Percentiles rank a stretch among this genome's conserved stretches.
Evolutionary conservation across 2,329 filamentous ascomycete species (phyloP).

Genomic region (Colletotrichum filicis): DNA sequence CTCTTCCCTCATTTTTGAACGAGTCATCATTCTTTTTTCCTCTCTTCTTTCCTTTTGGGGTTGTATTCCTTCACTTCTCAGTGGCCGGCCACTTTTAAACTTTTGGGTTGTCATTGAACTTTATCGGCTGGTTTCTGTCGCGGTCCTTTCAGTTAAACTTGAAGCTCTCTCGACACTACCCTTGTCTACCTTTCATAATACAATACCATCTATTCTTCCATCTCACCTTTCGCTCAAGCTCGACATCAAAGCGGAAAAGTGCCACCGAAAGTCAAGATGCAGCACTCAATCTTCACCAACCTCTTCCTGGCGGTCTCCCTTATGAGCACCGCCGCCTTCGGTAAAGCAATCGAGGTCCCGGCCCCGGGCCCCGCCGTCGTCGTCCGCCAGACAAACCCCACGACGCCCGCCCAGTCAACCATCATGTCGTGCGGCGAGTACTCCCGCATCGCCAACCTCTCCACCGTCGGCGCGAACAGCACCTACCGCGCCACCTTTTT

Average conservation of each 20-base stretch:
- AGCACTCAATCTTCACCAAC: slow-evolving; percentile 23
- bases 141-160: slow-evolving; percentile 7
- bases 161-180: not conserved
- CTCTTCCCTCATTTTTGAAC: slow-evolving; percentile 1
- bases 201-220: not conserved
- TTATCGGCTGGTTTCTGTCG: slow-evolving; percentile 6
- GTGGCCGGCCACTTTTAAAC: slow-evolving; percentile 35
- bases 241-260: not conserved
- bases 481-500: slow-evolving; percentile 58
- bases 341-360: not conserved
- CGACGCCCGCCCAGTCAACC: slow-evolving; percentile 2
- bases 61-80: slow-evolving; percentile 19
- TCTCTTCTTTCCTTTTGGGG: not conserved
- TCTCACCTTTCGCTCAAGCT: not conserved
- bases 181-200: not conserved
- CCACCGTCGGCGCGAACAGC: slow-evolving; percentile 55
- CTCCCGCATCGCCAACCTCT: slow-evolving; percentile 57
- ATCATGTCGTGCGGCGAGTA: slow-evolving; percentile 52
- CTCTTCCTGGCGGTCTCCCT: slow-evolving; percentile 30
- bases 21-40: slow-evolving; percentile 8
- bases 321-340: slow-evolving; percentile 16
- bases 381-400: slow-evolving; percentile 28
- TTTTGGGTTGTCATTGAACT: slow-evolving; percentile 10
- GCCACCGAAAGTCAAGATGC: slow-evolving; percentile 16
- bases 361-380: slow-evolving; percentile 24